Percentiles rank a stretch among this genome's conserved stretches.
These are phyloP conservation scores for Backusella macrospora DNA, from an alignment of 192 early-diverging fungal genomes.

Conservation along the genomic window DNA sequence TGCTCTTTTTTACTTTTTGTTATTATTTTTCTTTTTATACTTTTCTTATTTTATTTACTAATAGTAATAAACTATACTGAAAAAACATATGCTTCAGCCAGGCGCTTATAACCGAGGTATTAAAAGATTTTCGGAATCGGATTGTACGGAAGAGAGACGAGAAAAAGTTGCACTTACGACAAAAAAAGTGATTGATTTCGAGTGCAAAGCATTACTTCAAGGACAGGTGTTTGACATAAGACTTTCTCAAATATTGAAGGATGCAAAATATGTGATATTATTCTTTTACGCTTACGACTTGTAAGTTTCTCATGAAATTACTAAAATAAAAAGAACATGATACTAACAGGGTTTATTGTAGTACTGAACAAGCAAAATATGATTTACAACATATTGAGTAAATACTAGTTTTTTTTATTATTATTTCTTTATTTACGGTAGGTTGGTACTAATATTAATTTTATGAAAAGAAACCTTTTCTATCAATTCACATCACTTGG, in stretches of 20 bases:
- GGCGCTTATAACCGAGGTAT: background rate
- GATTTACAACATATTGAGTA: slow-evolving; percentile 17
- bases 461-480: background rate
- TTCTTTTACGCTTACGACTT: slow-evolving; percentile 35
- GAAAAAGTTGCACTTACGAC: background rate
- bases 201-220: slow-evolving; percentile 13
- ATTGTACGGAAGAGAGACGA: background rate
- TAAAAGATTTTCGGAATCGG: background rate
- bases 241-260: slow-evolving; percentile 8
- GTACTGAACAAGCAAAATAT: slow-evolving; percentile 1
- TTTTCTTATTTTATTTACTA: background rate
- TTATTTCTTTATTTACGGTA: background rate
- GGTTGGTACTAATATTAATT: background rate
- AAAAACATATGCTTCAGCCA: background rate
- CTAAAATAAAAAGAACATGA: background rate
- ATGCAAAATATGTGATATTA: background rate
- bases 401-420: background rate
- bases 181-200: slow-evolving; percentile 11
- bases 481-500: background rate
- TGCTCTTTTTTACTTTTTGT: background rate
- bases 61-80: background rate
- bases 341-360: background rate
- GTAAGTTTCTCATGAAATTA: slow-evolving; percentile 10
- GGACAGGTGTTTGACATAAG: background rate
- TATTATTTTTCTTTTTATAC: background rate